A percentile compares a stretch with the other conserved stretches of the same genome.
These are phyloP conservation scores for Candida pseudocylindracea DNA, from an alignment of 1,139 yeast genomes.

Conservation along the genomic window DNA sequence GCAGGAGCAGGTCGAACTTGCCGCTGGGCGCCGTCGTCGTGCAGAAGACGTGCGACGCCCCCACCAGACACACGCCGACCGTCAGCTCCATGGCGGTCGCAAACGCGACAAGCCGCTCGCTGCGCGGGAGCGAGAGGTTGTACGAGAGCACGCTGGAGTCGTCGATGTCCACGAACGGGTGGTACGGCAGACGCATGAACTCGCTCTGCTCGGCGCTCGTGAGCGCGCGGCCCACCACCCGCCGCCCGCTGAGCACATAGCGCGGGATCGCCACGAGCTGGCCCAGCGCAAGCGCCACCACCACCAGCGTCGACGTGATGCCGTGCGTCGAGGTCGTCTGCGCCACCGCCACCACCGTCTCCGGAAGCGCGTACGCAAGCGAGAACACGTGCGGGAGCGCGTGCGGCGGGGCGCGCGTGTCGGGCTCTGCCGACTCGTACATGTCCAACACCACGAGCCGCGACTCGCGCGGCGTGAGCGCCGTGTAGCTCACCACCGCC, in stretches of 20 bases:
- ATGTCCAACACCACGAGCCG: constrained; percentile 56
- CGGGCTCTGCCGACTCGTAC: constrained; percentile 38
- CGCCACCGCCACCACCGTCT: constrained; percentile 23
- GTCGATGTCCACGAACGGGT: constrained; percentile 33
- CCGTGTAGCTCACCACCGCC: constrained; percentile 48
- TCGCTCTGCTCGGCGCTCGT: constrained; percentile 32
- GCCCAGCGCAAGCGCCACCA: constrained; percentile 36
- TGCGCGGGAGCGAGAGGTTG: constrained; percentile 13
- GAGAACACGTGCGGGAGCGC: constrained; percentile 9
- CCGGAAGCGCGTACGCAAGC: constrained; percentile 43
- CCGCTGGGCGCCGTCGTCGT: constrained; percentile 62
- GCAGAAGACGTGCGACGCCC: constrained; percentile 47
- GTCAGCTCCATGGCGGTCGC: constrained; percentile 74
- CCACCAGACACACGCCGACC: constrained; percentile 41
- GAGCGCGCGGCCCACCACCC: constrained; percentile 31
- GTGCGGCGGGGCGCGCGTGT: constrained; percentile 6
- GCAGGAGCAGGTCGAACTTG: constrained; percentile 58
- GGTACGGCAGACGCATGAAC: constrained; percentile 40
- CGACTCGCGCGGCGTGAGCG: constrained; percentile 28
- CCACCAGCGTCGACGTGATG: constrained; percentile 46
- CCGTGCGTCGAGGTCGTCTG: constrained; percentile 52
- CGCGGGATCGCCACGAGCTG: constrained; percentile 57
- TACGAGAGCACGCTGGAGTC: constrained; percentile 16
- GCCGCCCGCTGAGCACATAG: constrained; percentile 33
- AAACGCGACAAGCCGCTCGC: constrained; percentile 18